These are phyloP conservation scores for Microstegium vimineum DNA, from an alignment of 176 grass and related monocot species.

Conservation along the genomic window DNA sequence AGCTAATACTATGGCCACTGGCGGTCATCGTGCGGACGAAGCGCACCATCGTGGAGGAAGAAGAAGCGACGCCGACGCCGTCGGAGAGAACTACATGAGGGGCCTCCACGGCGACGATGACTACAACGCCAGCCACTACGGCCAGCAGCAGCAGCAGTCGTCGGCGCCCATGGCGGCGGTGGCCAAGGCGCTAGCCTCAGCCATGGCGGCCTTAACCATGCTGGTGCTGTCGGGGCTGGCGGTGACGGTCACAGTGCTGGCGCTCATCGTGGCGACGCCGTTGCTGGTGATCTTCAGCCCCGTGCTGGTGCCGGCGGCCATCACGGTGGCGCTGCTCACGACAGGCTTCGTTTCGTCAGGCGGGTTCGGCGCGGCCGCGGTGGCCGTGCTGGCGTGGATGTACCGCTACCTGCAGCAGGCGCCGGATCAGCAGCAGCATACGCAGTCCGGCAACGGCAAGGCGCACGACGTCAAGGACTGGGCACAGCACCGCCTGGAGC, in stretches of 20 bases:
- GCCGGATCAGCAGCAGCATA: not conserved
- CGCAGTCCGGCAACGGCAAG: conserved; percentile 11
- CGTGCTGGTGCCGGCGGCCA: conserved; percentile 54
- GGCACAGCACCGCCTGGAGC: not conserved
- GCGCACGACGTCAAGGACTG: conserved; percentile 35
- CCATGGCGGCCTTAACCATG: not conserved
- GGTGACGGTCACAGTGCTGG: conserved; percentile 13
- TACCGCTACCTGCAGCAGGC: conserved; percentile 49
- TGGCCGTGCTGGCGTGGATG: conserved; percentile 50
- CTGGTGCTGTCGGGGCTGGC: not conserved
- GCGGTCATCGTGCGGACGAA: not conserved
- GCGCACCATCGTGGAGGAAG: not conserved
- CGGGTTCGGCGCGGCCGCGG: conserved; percentile 45
- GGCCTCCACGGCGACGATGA: not conserved
- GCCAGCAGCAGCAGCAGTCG: not conserved
- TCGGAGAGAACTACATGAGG: not conserved
- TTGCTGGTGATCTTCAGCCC: conserved; percentile 80
- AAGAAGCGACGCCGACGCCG: not conserved
- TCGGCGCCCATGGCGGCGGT: not conserved
- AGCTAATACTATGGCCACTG: not conserved
- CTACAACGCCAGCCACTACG: not conserved
- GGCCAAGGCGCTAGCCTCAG: not conserved
- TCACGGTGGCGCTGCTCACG: conserved; percentile 40
- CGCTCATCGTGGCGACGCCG: conserved; percentile 51
- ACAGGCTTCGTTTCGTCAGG: conserved; percentile 59